Conservation (phyloP, 129 eudicot genomes). For the Scalesia atractyloides region DNA sequence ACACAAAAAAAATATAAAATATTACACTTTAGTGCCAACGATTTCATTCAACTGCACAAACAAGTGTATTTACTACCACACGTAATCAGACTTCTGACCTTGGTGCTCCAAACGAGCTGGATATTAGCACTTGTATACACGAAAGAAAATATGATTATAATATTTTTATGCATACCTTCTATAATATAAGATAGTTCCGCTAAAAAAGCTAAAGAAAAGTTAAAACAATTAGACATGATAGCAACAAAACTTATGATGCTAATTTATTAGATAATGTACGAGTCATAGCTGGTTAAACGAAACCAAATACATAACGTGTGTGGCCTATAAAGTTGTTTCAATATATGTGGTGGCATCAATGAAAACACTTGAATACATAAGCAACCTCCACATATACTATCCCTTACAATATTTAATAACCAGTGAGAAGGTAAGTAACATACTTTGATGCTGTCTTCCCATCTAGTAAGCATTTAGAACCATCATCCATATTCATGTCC, state of each 20-base stretch:
- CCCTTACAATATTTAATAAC: not conserved
- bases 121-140: not conserved
- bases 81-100: too few species aligned
- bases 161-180: not conserved
- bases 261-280: not conserved
- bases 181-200: not conserved
- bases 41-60: not conserved
- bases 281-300: not conserved
- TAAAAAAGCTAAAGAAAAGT: not conserved
- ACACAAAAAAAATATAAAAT: conserved; percentile 4
- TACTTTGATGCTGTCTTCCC: conserved; percentile 68
- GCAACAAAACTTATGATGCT: not conserved
- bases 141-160: not conserved
- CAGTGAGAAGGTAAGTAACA: not conserved
- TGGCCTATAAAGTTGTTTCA: conserved; percentile 6
- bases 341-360: not conserved
- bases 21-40: not conserved
- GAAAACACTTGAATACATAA: not conserved
- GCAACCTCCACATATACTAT: not conserved
- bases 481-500: conserved; percentile 53
- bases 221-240: not conserved
- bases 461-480: conserved; percentile 52
- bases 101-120: conserved; percentile 10
- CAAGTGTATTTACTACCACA: not conserved
- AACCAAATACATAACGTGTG: not conserved